Base-by-base conservation (phyloP, 306 rosid genomes). In the Prunus campanulata region DNA sequence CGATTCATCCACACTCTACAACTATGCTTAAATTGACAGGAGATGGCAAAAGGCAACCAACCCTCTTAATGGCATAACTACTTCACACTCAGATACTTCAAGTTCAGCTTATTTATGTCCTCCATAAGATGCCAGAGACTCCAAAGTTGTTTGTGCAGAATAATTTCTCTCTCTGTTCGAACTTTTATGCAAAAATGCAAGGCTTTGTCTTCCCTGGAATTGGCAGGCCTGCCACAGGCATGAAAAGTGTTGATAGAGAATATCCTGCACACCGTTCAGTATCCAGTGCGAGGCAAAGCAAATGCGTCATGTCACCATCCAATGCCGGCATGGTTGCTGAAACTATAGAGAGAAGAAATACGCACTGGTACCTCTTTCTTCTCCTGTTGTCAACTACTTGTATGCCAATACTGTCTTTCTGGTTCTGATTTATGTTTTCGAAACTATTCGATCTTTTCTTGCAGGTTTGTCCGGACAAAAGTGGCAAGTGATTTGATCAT, bases 381-480 rank as follows among this genome's bases (percentile, higher is more conserved):
- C 59, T 75, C 60, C 68, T 27, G 15, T 54, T 56, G 44, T 51
- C 15, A 49, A 39, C 27, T 63, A 44, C 15, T 79, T 65, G 42
- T 3, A 30, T 62, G 49, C 67, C 8, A n/a, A 51, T 46, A 20
- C 1, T 49, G 52, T 2, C 30, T 4, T 29, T 20, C 18, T 61
- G 18, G 35, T 49, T 8, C 15, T 24, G 3, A 14, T 2, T 6
- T 12, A 32, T 42, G 18, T 52, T 18, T 7, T 16, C 11, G 39
- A 42, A 51, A 16, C 20, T 27, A 22, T 66, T 15, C 7, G 29
- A 3, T 71, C 55, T 79, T 5, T 55, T 62, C 67, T 60, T 82
- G 87, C 87, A 90, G 97, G 97, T 42, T 81, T 86, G 91, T 90
- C 55, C 77, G 74, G 65, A 63, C 88, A 2, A 83, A 79, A 74